A percentile compares a stretch with the other conserved stretches of the same genome.
phyloP scores from a whole-genome alignment of 169 alveolate genomes.

The Plasmodium yoelii region DNA sequence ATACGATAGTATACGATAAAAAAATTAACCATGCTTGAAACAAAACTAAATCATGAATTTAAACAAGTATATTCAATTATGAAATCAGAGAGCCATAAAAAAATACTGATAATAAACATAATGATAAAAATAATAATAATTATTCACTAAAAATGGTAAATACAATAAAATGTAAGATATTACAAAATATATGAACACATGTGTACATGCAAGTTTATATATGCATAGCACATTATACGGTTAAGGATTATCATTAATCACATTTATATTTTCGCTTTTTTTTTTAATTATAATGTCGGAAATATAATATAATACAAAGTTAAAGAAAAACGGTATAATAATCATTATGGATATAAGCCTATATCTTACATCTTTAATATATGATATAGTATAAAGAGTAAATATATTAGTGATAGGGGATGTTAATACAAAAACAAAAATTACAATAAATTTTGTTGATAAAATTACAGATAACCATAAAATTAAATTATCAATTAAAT shows the following conservation, averaged over 20 bases:
- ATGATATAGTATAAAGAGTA: conserved; percentile 23
- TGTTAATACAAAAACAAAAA: conserved; percentile 25
- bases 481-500: conserved; percentile 7
- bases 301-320: conserved; percentile 43
- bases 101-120: too few relatives aligned
- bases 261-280: neutral
- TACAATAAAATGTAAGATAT: too few relatives aligned
- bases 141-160: too few relatives aligned
- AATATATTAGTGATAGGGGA: conserved; percentile 57
- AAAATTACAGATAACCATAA: conserved; percentile 62
- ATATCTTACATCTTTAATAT: conserved; percentile 26
- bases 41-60: too few relatives aligned
- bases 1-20: too few relatives aligned
- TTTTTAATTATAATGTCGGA: conserved; percentile 55
- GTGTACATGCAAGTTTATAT: too few relatives aligned
- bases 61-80: too few relatives aligned
- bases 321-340: conserved; percentile 39
- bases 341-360: conserved; percentile 67
- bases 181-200: too few relatives aligned
- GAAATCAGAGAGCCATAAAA: too few relatives aligned
- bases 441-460: conserved; percentile 27
- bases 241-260: conserved; percentile 2
- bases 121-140: too few relatives aligned
- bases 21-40: too few relatives aligned
- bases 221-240: too few relatives aligned